Conservation (phyloP, 768 basidiomycete genomes). For the Coprinellus micaceus region DNA sequence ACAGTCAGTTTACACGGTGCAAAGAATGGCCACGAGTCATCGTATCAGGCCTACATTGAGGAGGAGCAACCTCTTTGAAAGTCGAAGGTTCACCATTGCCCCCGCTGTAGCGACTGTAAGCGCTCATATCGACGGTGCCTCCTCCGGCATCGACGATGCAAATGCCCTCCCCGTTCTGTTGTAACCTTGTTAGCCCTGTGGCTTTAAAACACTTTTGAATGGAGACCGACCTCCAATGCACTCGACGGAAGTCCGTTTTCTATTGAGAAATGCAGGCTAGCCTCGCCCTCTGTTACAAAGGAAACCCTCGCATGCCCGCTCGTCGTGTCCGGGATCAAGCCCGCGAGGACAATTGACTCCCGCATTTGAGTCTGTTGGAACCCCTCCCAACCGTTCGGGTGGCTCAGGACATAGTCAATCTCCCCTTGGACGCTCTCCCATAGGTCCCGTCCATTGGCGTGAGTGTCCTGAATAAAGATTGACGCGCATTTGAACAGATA, state of each 20-base stretch:
- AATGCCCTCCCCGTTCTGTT: constrained; percentile 42
- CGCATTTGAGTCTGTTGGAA: constrained; percentile 53
- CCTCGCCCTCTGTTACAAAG: constrained; percentile 62
- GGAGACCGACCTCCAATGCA: constrained; percentile 15
- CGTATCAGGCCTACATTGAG: constrained; percentile 36
- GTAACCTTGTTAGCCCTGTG: constrained; percentile 11
- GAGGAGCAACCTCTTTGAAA: constrained; percentile 46
- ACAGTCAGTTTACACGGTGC: background rate
- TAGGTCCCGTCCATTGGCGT: constrained; percentile 5
- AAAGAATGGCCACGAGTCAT: too few relatives aligned
- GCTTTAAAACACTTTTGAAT: background rate
- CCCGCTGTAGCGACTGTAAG: constrained; percentile 37
- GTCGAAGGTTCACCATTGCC: constrained; percentile 17
- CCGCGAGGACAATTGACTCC: constrained; percentile 45
- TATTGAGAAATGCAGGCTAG: constrained; percentile 53
- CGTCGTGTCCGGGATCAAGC: constrained; percentile 40
- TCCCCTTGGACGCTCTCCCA: constrained; percentile 26
- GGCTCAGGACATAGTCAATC: constrained; percentile 50
- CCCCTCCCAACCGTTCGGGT: constrained; percentile 66
- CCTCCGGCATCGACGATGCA: constrained; percentile 62
- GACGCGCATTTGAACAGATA: constrained; percentile 36
- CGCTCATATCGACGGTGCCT: constrained; percentile 58
- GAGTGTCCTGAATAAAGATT: constrained; percentile 12
- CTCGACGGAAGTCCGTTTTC: constrained; percentile 33
- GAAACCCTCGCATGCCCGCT: constrained; percentile 40